Evolutionary conservation across 805 yeast species (phyloP).

Genomic region (Saturnispora gosingensis): DNA sequence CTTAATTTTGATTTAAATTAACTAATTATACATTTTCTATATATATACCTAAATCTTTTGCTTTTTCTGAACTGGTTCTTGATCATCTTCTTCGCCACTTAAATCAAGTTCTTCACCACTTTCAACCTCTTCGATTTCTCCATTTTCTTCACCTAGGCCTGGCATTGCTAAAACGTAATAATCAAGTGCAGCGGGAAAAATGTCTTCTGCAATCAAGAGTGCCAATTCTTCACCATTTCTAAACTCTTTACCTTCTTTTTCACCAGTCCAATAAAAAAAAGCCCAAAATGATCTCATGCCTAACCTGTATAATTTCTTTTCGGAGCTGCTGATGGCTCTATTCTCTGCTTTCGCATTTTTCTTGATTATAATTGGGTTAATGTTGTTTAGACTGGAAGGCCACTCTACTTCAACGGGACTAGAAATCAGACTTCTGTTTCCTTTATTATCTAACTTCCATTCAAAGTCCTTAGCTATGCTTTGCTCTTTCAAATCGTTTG

Average conservation of each 20-base stretch:
- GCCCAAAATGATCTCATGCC: slow-evolving; percentile 83
- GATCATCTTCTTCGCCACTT: slow-evolving; percentile 18
- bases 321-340: slow-evolving; percentile 35
- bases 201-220: slow-evolving; percentile 60
- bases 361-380: slow-evolving; percentile 46
- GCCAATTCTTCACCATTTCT: slow-evolving; percentile 76
- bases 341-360: slow-evolving; percentile 21
- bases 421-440: slow-evolving; percentile 48
- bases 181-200: slow-evolving; percentile 78
- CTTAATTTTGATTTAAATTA: background rate
- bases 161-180: slow-evolving; percentile 72
- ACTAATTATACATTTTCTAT: background rate
- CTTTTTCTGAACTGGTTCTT: slow-evolving; percentile 8
- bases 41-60: slow-evolving; percentile 4
- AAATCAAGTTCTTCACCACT: slow-evolving; percentile 34
- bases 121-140: slow-evolving; percentile 41
- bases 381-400: slow-evolving; percentile 54
- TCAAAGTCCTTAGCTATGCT: slow-evolving; percentile 51
- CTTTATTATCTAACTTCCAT: slow-evolving; percentile 36
- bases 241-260: slow-evolving; percentile 66
- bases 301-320: slow-evolving; percentile 50
- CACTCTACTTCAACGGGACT: slow-evolving; percentile 49
- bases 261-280: slow-evolving; percentile 82
- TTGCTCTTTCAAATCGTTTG: slow-evolving; percentile 43
- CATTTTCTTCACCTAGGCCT: slow-evolving; percentile 45